phyloP scores from a whole-genome alignment of 352 stramenopile species.

The Phytophthora litchii region DNA sequence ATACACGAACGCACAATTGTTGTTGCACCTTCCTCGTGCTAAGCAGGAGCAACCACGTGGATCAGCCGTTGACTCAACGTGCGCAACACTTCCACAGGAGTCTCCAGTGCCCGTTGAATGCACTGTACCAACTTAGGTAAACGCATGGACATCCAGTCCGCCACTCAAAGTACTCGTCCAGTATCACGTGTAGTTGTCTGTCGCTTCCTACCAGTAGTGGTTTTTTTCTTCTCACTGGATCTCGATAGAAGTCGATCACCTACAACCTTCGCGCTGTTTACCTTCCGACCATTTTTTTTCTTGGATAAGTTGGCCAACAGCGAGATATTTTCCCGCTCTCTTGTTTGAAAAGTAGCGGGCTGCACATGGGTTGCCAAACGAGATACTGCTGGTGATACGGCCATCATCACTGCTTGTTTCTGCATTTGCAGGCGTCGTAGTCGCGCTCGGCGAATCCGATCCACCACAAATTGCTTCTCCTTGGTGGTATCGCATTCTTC shows the following conservation, averaged over 20 bases:
- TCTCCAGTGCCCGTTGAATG: background rate
- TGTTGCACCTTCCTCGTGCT: too few relatives aligned
- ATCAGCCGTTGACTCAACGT: too few relatives aligned
- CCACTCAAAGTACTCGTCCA: constrained; percentile 11
- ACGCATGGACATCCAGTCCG: background rate
- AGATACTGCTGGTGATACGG: constrained; percentile 23
- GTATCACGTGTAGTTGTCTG: background rate
- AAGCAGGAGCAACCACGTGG: too few relatives aligned
- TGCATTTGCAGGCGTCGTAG: constrained; percentile 24
- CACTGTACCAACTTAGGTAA: background rate
- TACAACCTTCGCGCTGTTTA: background rate
- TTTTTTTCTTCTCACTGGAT: constrained; percentile 18
- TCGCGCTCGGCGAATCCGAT: constrained; percentile 23
- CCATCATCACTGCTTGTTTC: constrained; percentile 22
- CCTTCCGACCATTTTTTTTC: constrained; percentile 19
- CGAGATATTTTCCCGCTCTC: constrained; percentile 19
- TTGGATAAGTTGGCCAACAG: constrained; percentile 13
- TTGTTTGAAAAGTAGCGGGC: constrained; percentile 1
- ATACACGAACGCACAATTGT: too few relatives aligned
- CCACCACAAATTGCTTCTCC: constrained; percentile 15
- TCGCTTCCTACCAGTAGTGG: constrained; percentile 1
- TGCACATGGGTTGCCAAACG: constrained; percentile 6
- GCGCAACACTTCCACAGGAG: too few relatives aligned
- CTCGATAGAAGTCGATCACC: constrained; percentile 2
- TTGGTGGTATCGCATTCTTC: constrained; percentile 24